These are phyloP conservation scores for Penicillium atrosanguineum DNA, from an alignment of 495 filamentous ascomycete genomes.

Conservation along the genomic window DNA sequence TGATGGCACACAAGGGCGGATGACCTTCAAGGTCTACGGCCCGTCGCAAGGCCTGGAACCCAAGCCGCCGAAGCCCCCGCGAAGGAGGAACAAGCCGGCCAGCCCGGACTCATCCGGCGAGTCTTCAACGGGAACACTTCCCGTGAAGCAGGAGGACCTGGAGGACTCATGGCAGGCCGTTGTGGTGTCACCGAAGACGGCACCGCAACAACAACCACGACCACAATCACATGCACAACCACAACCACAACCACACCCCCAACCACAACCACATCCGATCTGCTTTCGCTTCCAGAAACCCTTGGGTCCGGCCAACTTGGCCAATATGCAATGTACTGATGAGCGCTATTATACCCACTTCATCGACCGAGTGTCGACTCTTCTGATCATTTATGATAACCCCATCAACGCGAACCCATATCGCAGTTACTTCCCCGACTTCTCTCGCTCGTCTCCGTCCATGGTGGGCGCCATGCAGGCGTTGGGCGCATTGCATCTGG, in stretches of 20 bases:
- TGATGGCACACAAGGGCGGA: constrained; percentile 35
- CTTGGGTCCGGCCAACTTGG: constrained; percentile 17
- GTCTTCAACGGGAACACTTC: constrained; percentile 7
- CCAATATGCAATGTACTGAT: constrained; percentile 26
- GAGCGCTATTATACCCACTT: constrained; percentile 41
- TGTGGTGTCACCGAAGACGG: constrained; percentile 24
- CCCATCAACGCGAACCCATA: constrained; percentile 37
- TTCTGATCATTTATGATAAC: constrained; percentile 41
- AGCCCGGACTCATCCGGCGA: constrained; percentile 12
- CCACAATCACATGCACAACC: background rate
- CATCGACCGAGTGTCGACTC: constrained; percentile 35
- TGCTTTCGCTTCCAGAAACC: constrained; percentile 28
- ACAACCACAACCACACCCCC: background rate
- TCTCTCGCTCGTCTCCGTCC: constrained; percentile 36
- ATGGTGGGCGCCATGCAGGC: constrained; percentile 45
- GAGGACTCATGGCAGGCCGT: constrained; percentile 7
- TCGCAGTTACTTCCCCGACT: constrained; percentile 35
- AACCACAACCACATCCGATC: constrained; percentile 3
- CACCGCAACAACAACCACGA: constrained; percentile 4
- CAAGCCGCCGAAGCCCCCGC: constrained; percentile 12
- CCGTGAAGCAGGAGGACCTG: constrained; percentile 14
- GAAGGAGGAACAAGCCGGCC: constrained; percentile 21
- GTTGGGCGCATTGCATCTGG: constrained; percentile 42
- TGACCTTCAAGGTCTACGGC: constrained; percentile 45
- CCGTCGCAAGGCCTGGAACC: constrained; percentile 23